phyloP scores from a whole-genome alignment of 257 asterid species.

The Nemophila menziesii region DNA sequence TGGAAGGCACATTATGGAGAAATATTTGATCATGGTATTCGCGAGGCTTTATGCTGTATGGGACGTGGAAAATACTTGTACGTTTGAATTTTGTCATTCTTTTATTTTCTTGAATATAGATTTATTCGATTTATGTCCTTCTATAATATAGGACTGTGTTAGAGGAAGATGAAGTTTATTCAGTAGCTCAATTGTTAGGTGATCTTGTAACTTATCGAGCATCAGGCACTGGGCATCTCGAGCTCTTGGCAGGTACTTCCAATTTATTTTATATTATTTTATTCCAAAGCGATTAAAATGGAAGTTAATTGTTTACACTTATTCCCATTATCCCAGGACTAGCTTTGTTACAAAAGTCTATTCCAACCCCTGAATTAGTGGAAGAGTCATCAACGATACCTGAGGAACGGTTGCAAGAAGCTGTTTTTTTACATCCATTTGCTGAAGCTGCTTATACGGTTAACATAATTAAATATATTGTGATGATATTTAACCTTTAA shows the following conservation, averaged over 20 bases:
- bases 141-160: conserved; percentile 9
- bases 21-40: conserved; percentile 26
- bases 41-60: conserved; percentile 26
- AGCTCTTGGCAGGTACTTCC: conserved; percentile 25
- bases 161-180: conserved; percentile 22
- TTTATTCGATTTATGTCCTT: not conserved
- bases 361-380: conserved; percentile 5
- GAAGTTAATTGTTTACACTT: no score
- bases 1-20: conserved; percentile 31
- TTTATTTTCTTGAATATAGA: not conserved
- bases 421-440: conserved; percentile 22
- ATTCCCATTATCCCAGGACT: conserved; percentile 18
- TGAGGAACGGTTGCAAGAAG: conserved; percentile 11
- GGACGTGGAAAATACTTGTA: conserved; percentile 26
- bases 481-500: no score
- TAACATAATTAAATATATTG: not conserved
- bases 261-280: not conserved
- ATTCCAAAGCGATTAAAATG: no score
- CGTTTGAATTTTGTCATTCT: conserved; percentile 8
- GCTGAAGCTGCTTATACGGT: conserved; percentile 33
- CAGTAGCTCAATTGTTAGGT: conserved; percentile 23
- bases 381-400: conserved; percentile 12
- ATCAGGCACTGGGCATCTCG: conserved; percentile 20
- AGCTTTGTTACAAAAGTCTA: conserved; percentile 16
- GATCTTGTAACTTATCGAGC: conserved; percentile 27